phyloP scores from a whole-genome alignment of 2,329 filamentous ascomycete genomes.

The Scedosporium apiospermum region DNA sequence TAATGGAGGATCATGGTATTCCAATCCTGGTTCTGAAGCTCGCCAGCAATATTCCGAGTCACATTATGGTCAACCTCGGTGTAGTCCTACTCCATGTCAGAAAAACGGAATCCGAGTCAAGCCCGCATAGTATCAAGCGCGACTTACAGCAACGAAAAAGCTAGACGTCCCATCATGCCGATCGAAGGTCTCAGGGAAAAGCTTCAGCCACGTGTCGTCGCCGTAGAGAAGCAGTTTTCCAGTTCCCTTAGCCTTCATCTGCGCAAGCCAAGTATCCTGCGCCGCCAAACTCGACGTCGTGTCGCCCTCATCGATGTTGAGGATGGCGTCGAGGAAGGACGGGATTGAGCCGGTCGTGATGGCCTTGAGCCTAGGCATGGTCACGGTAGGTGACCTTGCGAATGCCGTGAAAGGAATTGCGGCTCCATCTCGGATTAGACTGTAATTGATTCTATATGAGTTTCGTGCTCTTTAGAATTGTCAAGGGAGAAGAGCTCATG shows the following conservation, averaged over 20 bases:
- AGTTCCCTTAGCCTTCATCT: conserved; percentile 64
- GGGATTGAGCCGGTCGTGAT: conserved; percentile 98
- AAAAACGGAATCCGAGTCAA: no score
- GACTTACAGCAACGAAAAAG: conserved; percentile 89
- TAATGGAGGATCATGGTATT: conserved; percentile 92
- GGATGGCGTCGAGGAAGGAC: conserved; percentile 90
- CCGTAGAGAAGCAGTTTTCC: conserved; percentile 90
- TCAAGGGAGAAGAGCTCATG: neutral
- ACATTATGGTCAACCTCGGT: conserved; percentile 97
- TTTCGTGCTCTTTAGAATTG: neutral
- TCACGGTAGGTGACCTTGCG: conserved; percentile 93
- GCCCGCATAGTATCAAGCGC: neutral
- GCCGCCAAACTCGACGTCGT: conserved; percentile 76
- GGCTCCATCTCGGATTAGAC: conserved; percentile 71
- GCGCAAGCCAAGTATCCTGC: conserved; percentile 94
- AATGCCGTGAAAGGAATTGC: conserved; percentile 92
- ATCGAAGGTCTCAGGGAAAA: conserved; percentile 84
- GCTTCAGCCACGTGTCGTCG: conserved; percentile 95
- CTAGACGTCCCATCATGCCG: conserved; percentile 88
- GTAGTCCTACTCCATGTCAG: conserved; percentile 60
- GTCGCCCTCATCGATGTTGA: conserved; percentile 93
- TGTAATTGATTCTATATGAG: conserved; percentile 23
- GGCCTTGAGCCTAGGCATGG: conserved; percentile 95
- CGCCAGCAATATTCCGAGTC: conserved; percentile 73
- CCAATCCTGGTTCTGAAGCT: conserved; percentile 76